Evolutionary conservation across 2,329 filamentous ascomycete genomes (phyloP), one percentile per base, ranked within the genome.

Genomic region (Acrocalymma vagum): DNA sequence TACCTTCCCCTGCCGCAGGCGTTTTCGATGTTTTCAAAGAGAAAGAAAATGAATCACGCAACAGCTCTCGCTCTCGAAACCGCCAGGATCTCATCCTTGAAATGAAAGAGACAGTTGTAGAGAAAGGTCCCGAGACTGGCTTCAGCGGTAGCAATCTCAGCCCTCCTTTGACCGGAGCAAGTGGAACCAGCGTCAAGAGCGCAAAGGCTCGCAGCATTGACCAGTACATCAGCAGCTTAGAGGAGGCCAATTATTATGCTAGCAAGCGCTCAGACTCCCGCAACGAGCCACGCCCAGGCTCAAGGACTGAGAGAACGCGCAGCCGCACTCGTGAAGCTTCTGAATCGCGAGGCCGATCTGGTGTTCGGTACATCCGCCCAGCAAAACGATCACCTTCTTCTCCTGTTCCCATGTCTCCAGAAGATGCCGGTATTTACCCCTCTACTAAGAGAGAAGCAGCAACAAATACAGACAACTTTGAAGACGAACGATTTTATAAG

Each of bases 331-430:
- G 85, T 15, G 86, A 88, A 13, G 67, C 70, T 9, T 90, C 89
- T 0, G 82, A 86, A 51, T 86, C 87, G 27, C 84, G 88, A 42
- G 88, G 88, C 14, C 81, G 88, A 48, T 79, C 79, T 16, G 74
- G 80, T 9, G 78, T 81, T 29, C 81, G 86, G 15, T 86, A 85
- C 51, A 90, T 87, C 48, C 87, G 84, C 61, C 83, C 87, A 13
- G 82, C 85, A 9, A 95, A 96, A 71, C 81, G 88, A 15, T 96
- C 93, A 1, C 93, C 93, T 1, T 95, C 90, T 2, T 96, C 93
- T 0, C 93, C 93, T 0, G 81, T 96, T 2, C 90, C 92, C 3
- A 96, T 96, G 92, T 95, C 92, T 3, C 91, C 91, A 0, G 90
- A 96, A 57, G 91, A 96, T 58, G 71, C 75, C 13, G 72, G 70